Evolutionary conservation across 208 protist genomes (phyloP).

Genomic region (Leishmania turanica): DNA sequence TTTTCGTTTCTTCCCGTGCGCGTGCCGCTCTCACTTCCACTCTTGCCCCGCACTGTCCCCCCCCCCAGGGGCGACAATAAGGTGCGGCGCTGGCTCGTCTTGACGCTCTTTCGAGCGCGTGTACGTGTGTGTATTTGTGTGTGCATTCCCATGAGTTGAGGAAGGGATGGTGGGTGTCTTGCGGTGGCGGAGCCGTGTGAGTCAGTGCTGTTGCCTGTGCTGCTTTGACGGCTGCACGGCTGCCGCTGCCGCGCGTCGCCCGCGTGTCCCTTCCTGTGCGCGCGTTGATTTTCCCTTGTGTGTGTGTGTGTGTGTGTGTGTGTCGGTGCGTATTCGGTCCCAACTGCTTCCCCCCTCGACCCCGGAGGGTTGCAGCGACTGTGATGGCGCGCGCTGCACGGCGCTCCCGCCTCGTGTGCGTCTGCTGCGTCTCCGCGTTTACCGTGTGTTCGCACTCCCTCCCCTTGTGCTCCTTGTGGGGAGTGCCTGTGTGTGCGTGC

Average conservation of each 20-base stretch:
- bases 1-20: background rate
- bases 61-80: background rate
- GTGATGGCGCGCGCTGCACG: background rate
- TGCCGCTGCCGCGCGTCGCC: background rate
- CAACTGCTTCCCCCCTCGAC: background rate
- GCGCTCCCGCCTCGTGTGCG: background rate
- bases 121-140: background rate
- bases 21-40: background rate
- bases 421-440: background rate
- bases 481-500: background rate
- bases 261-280: background rate
- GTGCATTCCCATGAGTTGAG: constrained; percentile 9
- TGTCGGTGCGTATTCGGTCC: background rate
- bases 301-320: background rate
- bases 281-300: constrained; percentile 7
- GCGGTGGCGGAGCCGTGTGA: background rate
- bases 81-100: background rate
- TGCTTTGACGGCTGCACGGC: background rate
- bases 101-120: background rate
- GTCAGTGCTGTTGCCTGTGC: background rate
- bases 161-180: background rate
- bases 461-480: background rate
- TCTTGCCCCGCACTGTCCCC: background rate
- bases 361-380: background rate
- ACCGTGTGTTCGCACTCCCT: background rate